Base-by-base conservation (phyloP, 441 rosid species). In the Capsella rubella region DNA sequence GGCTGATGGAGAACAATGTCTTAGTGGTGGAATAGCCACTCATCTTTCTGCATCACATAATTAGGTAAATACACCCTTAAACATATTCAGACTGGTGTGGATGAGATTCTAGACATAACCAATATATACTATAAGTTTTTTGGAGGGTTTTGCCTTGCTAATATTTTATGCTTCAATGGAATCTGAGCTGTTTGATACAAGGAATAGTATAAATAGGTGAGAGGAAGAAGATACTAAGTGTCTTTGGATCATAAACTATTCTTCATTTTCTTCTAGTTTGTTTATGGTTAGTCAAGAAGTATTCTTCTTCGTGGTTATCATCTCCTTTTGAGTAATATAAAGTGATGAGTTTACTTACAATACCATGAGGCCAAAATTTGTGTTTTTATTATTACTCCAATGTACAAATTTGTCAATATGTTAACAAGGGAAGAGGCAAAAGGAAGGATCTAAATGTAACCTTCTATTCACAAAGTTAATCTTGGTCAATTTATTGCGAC, bases 371-470 rank as follows among this genome's bases (percentile, higher is more conserved):
- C 15, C 64, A 69, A 69, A 57, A 57, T 46, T 69, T 69, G 57
- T 54, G 32, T 35, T 10, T 1, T 67, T 50, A 47, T 54, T 40
- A 54, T 52, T 53, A n/a, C 51, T 50, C 18, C 40, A 39, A 42
- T 40, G 8, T 52, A 27, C 13, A 39, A 39, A 39, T 39, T 39
- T 39, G 52, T 49, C 52, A 49, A 49, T 18, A 49, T 25, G 63
- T 86, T 75, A 92, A 69, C 89, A 85, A 52, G 99, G 99, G 69
- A 95, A 92, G 18, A 90, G 90, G 69, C 80, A 84, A 69, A 89
- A 92, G 1, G 91, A 86, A 16, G 87, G 91, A 32, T 92, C 97
- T 78, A 90, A 87, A 78, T 81, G 84, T 71, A 95, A 85, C 81
- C 76, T 89, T 69, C 86, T 74, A 51, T 85, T 76, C 14, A 88